Conservation (phyloP, 352 stramenopile genomes). For the Pythium brassicae region DNA sequence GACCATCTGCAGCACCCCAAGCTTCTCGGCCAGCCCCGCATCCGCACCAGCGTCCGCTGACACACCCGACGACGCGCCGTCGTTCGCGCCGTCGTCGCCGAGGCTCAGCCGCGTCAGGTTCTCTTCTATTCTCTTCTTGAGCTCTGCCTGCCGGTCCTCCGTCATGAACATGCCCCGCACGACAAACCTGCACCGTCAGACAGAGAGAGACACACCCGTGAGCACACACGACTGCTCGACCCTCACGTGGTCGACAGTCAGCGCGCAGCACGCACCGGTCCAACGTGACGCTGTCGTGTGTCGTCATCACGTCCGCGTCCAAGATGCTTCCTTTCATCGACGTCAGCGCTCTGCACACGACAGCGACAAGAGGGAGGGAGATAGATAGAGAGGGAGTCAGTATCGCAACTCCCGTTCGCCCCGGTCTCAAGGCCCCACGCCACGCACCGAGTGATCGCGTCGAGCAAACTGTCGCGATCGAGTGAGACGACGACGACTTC, state of each 20-base stretch:
- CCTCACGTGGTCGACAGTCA: background rate
- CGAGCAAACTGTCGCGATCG: slow-evolving; percentile 74
- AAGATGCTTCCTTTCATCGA: slow-evolving; percentile 85
- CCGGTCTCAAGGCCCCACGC: background rate
- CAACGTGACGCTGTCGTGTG: slow-evolving; percentile 66
- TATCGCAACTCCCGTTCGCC: no score
- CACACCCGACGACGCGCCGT: slow-evolving; percentile 3
- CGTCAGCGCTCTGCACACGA: slow-evolving; percentile 41
- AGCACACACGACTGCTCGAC: background rate
- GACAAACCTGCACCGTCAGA: slow-evolving; percentile 45
- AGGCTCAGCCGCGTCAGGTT: slow-evolving; percentile 66
- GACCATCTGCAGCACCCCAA: slow-evolving; percentile 75
- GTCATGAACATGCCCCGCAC: slow-evolving; percentile 79
- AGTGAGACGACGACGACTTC: slow-evolving; percentile 80
- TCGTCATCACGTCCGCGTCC: slow-evolving; percentile 86
- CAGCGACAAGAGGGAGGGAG: background rate
- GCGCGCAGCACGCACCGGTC: slow-evolving; percentile 30
- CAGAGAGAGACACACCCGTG: background rate
- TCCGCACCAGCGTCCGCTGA: slow-evolving; percentile 14
- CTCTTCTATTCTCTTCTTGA: slow-evolving; percentile 67
- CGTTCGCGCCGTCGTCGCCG: slow-evolving; percentile 30
- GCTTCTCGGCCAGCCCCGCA: slow-evolving; percentile 55
- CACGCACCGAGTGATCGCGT: slow-evolving; percentile 61
- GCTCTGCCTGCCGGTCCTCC: slow-evolving; percentile 67
- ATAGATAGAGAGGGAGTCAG: no score